Evolutionary conservation across 2,329 filamentous ascomycete species (phyloP).

Genomic region (Neonectria punicea): DNA sequence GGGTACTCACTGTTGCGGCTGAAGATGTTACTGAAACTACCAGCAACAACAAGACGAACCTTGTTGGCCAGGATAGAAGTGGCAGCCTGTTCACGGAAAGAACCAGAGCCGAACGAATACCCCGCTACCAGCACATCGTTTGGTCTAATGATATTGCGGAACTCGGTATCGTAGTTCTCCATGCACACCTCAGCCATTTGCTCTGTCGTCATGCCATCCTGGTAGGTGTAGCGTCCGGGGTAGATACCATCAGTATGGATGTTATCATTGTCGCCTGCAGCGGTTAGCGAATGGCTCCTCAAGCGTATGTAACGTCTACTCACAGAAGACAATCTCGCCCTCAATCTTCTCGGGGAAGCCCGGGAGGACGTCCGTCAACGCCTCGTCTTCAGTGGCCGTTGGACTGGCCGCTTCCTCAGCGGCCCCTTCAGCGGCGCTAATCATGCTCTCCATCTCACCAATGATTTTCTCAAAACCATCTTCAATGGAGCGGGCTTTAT

Average conservation of each 20-base stretch:
- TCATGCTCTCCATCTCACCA: slow-evolving; percentile 70
- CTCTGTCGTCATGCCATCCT: slow-evolving; percentile 79
- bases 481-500: neutral
- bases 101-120: too few relatives aligned
- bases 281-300: too few relatives aligned
- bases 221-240: slow-evolving; percentile 85
- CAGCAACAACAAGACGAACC: too few relatives aligned
- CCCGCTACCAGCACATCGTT: too few relatives aligned
- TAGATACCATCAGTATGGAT: slow-evolving; percentile 95
- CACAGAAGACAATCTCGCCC: slow-evolving; percentile 83
- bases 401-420: too few relatives aligned
- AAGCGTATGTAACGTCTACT: too few relatives aligned
- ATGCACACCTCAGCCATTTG: slow-evolving; percentile 92
- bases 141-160: slow-evolving; percentile 53
- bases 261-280: slow-evolving; percentile 30
- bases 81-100: too few relatives aligned
- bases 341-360: slow-evolving; percentile 86
- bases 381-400: slow-evolving; percentile 47
- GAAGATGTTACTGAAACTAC: too few relatives aligned
- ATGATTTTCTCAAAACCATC: slow-evolving; percentile 76
- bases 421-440: slow-evolving; percentile 42
- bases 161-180: slow-evolving; percentile 88
- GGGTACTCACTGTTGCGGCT: too few relatives aligned
- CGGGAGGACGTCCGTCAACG: slow-evolving; percentile 76
- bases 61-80: too few relatives aligned